Percentiles rank a stretch among this genome's conserved stretches.
Evolutionary conservation across 225 moss, liverwort and hornwort genomes (phyloP).

Genomic region (Sphagnum contortum): DNA sequence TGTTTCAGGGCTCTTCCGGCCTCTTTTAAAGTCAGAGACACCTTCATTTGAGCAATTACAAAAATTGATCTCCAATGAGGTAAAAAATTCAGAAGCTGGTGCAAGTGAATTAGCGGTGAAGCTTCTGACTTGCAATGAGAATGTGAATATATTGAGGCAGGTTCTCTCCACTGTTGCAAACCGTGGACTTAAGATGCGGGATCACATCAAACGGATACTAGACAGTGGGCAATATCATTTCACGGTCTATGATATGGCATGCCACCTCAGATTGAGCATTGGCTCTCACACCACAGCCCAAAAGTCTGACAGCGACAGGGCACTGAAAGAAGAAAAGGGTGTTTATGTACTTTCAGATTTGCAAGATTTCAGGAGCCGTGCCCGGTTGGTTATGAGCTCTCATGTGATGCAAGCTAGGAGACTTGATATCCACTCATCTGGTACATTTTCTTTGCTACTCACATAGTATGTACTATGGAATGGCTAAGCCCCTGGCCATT

Average conservation of each 20-base stretch:
- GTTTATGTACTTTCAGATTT: constrained; percentile 41
- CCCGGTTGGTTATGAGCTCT: constrained; percentile 41
- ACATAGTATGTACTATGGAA: background rate
- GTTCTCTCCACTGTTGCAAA: constrained; percentile 52
- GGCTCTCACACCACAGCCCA: constrained; percentile 2
- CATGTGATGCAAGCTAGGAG: constrained; percentile 42
- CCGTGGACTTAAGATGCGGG: constrained; percentile 52
- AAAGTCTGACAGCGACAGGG: constrained; percentile 15
- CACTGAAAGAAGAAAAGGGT: constrained; percentile 17
- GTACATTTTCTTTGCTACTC: constrained; percentile 2
- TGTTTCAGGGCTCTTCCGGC: constrained; percentile 41
- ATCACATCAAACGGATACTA: constrained; percentile 53
- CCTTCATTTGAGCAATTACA: constrained; percentile 35
- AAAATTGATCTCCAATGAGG: constrained; percentile 17
- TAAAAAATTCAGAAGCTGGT: constrained; percentile 14
- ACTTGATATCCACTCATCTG: constrained; percentile 22
- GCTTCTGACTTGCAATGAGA: constrained; percentile 37
- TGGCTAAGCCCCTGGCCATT: too few species aligned
- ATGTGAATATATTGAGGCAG: constrained; percentile 31
- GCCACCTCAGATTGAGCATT: constrained; percentile 29
- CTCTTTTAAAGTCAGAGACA: constrained; percentile 27
- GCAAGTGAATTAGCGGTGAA: constrained; percentile 42
- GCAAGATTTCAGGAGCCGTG: constrained; percentile 55
- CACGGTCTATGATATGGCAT: constrained; percentile 12
- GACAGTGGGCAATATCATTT: constrained; percentile 42